phyloP scores from a whole-genome alignment of 2,329 filamentous ascomycete genomes.

The Trichophyton verrucosum region DNA sequence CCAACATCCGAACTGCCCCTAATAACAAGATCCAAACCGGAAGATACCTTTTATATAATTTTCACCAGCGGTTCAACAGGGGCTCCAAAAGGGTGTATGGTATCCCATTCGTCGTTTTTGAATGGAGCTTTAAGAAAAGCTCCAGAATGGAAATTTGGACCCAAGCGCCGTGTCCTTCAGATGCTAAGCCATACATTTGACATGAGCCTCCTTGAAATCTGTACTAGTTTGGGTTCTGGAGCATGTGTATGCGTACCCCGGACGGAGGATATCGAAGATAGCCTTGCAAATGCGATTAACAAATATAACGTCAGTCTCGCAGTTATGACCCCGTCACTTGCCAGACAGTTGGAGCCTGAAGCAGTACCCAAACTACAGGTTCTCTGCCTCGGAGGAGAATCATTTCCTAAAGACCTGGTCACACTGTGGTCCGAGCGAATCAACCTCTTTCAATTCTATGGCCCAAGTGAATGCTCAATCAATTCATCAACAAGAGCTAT shows the following conservation, averaged over 20 bases:
- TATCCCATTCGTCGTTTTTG: constrained; percentile 44
- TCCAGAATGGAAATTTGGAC: constrained; percentile 36
- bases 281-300: constrained; percentile 21
- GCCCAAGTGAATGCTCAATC: constrained; percentile 17
- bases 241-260: constrained; percentile 37
- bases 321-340: constrained; percentile 38
- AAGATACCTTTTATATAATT: constrained; percentile 51
- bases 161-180: constrained; percentile 25
- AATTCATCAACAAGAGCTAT: constrained; percentile 8
- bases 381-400: constrained; percentile 30
- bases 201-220: constrained; percentile 28
- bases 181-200: constrained; percentile 37
- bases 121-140: constrained; percentile 37
- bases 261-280: constrained; percentile 32
- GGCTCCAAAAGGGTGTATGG: constrained; percentile 44
- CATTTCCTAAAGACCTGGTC: constrained; percentile 22
- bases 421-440: constrained; percentile 18
- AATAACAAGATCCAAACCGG: not conserved
- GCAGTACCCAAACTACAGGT: constrained; percentile 22
- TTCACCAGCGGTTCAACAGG: constrained; percentile 42
- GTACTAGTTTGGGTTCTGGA: constrained; percentile 26
- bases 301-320: constrained; percentile 36
- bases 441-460: constrained; percentile 14
- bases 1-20: constrained; percentile 30
- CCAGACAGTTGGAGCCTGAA: constrained; percentile 19